phyloP scores from a whole-genome alignment of 176 grass and related monocot species.

The Cenchrus fungigraminus region DNA sequence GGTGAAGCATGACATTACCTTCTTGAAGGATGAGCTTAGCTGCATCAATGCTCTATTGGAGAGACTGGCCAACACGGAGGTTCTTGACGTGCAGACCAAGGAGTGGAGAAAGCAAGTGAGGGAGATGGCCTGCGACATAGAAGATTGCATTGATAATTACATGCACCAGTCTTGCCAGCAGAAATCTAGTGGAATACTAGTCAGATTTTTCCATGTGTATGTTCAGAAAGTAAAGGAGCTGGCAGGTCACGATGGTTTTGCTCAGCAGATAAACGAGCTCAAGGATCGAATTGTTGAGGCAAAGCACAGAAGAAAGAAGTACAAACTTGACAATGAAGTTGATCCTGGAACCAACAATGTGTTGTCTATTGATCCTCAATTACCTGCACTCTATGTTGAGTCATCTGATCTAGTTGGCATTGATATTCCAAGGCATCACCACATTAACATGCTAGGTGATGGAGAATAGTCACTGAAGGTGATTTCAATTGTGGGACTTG shows the following conservation, averaged over 20 bases:
- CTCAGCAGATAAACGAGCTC: conserved; percentile 5
- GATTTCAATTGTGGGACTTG: conserved; percentile 7
- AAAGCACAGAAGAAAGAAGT: conserved; percentile 11
- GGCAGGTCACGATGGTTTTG: not conserved
- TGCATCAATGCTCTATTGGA: conserved; percentile 24
- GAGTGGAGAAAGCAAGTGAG: conserved; percentile 28
- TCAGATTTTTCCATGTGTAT: not conserved
- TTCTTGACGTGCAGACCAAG: conserved; percentile 28
- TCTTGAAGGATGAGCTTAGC: conserved; percentile 11
- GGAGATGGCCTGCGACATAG: conserved; percentile 32
- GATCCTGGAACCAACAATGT: not conserved
- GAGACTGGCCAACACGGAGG: conserved; percentile 24
- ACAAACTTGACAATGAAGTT: not conserved
- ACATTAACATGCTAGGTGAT: not conserved
- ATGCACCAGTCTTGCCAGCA: not conserved
- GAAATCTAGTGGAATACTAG: not conserved
- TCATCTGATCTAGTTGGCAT: conserved; percentile 21
- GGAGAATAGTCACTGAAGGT: conserved; percentile 4
- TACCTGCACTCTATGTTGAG: conserved; percentile 20
- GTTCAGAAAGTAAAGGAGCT: conserved; percentile 5
- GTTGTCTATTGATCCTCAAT: not conserved
- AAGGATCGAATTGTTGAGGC: conserved; percentile 17
- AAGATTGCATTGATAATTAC: conserved; percentile 24
- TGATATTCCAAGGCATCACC: not conserved
- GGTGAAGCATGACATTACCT: not conserved